Evolutionary conservation across 345 rosid genomes (phyloP).

Genomic region (Brassica incana): DNA sequence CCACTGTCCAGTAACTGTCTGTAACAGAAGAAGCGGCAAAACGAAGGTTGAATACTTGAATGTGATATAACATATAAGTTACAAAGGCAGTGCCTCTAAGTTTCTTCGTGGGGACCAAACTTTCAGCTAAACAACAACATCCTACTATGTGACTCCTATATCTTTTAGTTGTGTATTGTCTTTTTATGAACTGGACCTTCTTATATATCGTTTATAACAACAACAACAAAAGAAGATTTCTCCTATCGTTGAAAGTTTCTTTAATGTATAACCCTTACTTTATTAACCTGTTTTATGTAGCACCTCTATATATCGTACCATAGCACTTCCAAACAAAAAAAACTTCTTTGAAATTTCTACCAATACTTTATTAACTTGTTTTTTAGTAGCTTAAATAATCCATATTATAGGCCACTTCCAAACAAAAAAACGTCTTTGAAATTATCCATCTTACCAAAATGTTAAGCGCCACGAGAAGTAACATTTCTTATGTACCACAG

Average conservation of each 20-base stretch:
- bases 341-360: not conserved
- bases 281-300: not conserved
- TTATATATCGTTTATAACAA: not conserved
- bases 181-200: constrained; percentile 6
- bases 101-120: constrained; percentile 31
- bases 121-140: constrained; percentile 24
- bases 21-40: constrained; percentile 33
- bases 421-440: constrained; percentile 18
- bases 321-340: constrained; percentile 6
- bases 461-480: constrained; percentile 22
- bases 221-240: constrained; percentile 6
- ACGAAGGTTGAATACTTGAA: constrained; percentile 13
- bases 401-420: constrained; percentile 20
- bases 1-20: constrained; percentile 1
- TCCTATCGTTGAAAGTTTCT: not conserved
- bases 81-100: not conserved
- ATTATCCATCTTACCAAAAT: constrained; percentile 21
- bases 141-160: constrained; percentile 28
- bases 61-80: constrained; percentile 11
- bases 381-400: not conserved
- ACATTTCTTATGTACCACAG: constrained; percentile 22
- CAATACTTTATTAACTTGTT: not conserved
- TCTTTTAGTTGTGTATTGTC: constrained; percentile 23
- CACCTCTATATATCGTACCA: not conserved
- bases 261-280: constrained; percentile 1